These are phyloP conservation scores for Thelonectria discophora DNA, from an alignment of 2,329 filamentous ascomycete species.

Conservation along the genomic window DNA sequence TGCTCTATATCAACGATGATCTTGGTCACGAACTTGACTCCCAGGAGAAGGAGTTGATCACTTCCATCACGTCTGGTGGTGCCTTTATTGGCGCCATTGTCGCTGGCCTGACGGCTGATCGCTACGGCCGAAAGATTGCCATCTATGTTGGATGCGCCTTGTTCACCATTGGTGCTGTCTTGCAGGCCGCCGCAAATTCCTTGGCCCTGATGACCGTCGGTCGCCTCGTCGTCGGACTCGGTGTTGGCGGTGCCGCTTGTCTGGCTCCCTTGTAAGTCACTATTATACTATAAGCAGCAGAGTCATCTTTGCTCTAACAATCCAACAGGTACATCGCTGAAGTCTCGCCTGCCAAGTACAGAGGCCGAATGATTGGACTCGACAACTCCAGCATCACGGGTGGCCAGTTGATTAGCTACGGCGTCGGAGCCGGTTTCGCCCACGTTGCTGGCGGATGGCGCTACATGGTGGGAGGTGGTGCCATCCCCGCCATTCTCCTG, in stretches of 20 bases:
- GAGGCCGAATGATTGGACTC: conserved; percentile 58
- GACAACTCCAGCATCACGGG: conserved; percentile 58
- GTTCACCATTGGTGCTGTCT: conserved; percentile 39
- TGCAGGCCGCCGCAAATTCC: conserved; percentile 39
- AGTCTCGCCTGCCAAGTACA: conserved; percentile 58
- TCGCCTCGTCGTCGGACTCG: conserved; percentile 57
- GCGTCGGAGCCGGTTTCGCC: conserved; percentile 51
- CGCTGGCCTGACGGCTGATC: conserved; percentile 39
- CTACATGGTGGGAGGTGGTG: conserved; percentile 59
- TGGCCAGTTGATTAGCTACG: conserved; percentile 53
- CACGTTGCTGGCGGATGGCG: conserved; percentile 57
- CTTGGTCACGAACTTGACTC: conserved; percentile 52
- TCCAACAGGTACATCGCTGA: conserved; percentile 56
- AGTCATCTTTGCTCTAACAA: conserved; percentile 8
- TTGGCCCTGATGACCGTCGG: conserved; percentile 42
- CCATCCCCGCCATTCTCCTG: conserved; percentile 56
- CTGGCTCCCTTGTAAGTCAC: conserved; percentile 46
- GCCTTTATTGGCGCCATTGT: conserved; percentile 43
- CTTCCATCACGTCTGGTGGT: conserved; percentile 58
- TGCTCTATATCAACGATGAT: conserved; percentile 40
- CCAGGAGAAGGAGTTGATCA: conserved; percentile 60
- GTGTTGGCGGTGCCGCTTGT: conserved; percentile 59
- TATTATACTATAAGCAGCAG: not conserved
- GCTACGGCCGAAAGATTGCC: conserved; percentile 39
- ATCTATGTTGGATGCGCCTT: conserved; percentile 42